Evolutionary conservation across 169 alveolate species (phyloP).

Genomic region (Plasmodium gonderi): DNA sequence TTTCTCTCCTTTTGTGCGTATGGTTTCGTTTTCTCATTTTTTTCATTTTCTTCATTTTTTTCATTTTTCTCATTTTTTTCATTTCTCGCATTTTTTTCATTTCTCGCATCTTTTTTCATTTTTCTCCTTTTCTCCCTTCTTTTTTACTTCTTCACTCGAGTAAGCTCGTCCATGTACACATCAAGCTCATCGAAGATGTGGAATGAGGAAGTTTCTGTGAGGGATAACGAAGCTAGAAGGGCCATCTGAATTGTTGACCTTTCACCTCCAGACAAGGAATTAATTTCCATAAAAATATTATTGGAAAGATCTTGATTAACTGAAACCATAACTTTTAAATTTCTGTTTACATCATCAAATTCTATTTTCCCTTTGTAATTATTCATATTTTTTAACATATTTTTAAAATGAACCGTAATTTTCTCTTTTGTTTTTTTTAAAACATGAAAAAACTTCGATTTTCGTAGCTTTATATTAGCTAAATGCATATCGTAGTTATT

Average conservation of each 20-base stretch:
- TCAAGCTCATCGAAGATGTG: constrained; percentile 82
- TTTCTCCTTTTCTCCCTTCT: background rate
- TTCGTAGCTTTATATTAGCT: constrained; percentile 46
- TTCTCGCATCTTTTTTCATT: background rate
- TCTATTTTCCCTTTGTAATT: constrained; percentile 60
- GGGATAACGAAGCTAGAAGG: constrained; percentile 77
- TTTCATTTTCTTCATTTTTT: background rate
- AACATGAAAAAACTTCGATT: background rate
- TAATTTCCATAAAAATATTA: constrained; percentile 70
- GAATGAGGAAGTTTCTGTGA: constrained; percentile 76
- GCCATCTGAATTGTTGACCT: constrained; percentile 80
- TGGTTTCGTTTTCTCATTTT: background rate
- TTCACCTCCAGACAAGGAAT: constrained; percentile 81
- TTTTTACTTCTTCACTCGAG: constrained; percentile 75
- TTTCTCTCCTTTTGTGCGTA: too few relatives aligned
- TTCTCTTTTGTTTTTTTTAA: constrained; percentile 57
- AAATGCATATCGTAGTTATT: constrained; percentile 67
- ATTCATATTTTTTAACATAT: constrained; percentile 55
- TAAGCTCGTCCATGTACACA: constrained; percentile 81
- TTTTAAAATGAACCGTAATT: constrained; percentile 37
- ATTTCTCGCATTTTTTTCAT: background rate
- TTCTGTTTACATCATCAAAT: constrained; percentile 45
- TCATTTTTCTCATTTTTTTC: too few relatives aligned
- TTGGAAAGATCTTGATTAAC: constrained; percentile 47
- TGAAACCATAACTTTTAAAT: constrained; percentile 58